These are phyloP conservation scores for Endocladia muricata DNA, from an alignment of 31 red algal genomes.

Conservation along the genomic window DNA sequence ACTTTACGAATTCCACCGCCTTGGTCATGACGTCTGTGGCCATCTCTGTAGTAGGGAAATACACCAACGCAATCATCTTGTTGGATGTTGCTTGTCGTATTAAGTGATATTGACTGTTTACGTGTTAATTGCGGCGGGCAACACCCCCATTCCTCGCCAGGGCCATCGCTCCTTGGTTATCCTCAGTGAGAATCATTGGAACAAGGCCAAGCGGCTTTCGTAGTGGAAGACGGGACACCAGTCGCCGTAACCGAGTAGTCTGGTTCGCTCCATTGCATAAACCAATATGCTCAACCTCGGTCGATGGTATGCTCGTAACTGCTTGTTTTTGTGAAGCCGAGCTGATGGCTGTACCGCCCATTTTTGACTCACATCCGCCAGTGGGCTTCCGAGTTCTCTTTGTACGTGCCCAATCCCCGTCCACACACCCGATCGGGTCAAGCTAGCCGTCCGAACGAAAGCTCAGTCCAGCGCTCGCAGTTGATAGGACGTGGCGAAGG, in stretches of 20 bases:
- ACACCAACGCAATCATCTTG: background rate
- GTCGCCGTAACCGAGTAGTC: background rate
- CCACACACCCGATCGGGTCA: background rate
- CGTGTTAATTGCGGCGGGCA: background rate
- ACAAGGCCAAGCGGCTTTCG: background rate
- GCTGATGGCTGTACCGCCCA: background rate
- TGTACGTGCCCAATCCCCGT: background rate
- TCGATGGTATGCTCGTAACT: background rate
- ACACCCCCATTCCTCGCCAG: background rate
- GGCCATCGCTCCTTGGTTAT: background rate
- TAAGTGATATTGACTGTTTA: background rate
- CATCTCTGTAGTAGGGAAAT: background rate
- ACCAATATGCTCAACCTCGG: constrained; percentile 8
- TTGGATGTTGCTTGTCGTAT: background rate
- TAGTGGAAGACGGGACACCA: background rate
- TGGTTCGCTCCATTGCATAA: background rate
- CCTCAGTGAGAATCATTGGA: background rate
- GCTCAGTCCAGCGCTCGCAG: background rate
- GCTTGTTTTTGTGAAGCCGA: background rate
- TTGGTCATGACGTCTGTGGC: background rate
- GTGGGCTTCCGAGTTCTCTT: background rate
- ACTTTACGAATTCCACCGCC: background rate
- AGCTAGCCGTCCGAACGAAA: background rate
- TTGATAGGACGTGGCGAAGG: background rate
- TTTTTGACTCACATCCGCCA: background rate